phyloP scores from a whole-genome alignment of 2,329 filamentous ascomycete genomes.

The Fusarium zealandicum region DNA sequence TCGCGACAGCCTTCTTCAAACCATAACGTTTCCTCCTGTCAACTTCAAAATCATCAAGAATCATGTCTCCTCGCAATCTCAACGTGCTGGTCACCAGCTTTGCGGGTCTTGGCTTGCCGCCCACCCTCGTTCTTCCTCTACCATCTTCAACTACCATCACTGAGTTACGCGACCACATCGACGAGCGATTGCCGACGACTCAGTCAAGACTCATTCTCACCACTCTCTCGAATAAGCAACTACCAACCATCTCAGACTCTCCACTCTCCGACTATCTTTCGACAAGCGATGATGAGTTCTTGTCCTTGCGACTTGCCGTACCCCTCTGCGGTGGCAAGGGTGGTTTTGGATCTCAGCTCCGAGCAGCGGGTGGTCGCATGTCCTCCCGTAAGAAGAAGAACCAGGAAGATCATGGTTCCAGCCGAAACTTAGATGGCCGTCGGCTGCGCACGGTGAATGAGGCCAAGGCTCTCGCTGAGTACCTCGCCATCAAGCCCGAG shows the following conservation, averaged over 20 bases:
- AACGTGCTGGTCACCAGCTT: slow-evolving; percentile 90
- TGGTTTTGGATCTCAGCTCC: slow-evolving; percentile 95
- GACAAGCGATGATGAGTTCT: slow-evolving; percentile 66
- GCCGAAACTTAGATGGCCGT: slow-evolving; percentile 90
- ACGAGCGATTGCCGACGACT: slow-evolving; percentile 65
- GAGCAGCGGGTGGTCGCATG: slow-evolving; percentile 97
- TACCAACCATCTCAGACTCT: slow-evolving; percentile 61
- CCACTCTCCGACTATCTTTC: slow-evolving; percentile 70
- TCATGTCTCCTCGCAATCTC: slow-evolving; percentile 66
- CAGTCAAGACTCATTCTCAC: slow-evolving; percentile 76
- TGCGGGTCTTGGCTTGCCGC: slow-evolving; percentile 79
- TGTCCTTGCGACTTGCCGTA: slow-evolving; percentile 81
- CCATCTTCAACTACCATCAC: slow-evolving; percentile 68
- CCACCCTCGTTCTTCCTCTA: slow-evolving; percentile 82
- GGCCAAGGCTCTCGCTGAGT: slow-evolving; percentile 93
- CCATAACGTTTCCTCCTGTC: neutral
- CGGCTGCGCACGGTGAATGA: slow-evolving; percentile 91
- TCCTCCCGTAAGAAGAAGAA: slow-evolving; percentile 90
- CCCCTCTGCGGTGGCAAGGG: slow-evolving; percentile 93
- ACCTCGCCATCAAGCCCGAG: slow-evolving; percentile 92
- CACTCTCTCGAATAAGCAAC: slow-evolving; percentile 77
- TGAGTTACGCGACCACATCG: slow-evolving; percentile 70
- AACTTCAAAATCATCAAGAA: neutral
- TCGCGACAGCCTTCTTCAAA: slow-evolving; percentile 3
- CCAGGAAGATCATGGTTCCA: slow-evolving; percentile 86